Evolutionary conservation across 2,329 filamentous ascomycete genomes (phyloP), one percentile per base, ranked within the genome.

Genomic region (Stenocarpella maydis): DNA sequence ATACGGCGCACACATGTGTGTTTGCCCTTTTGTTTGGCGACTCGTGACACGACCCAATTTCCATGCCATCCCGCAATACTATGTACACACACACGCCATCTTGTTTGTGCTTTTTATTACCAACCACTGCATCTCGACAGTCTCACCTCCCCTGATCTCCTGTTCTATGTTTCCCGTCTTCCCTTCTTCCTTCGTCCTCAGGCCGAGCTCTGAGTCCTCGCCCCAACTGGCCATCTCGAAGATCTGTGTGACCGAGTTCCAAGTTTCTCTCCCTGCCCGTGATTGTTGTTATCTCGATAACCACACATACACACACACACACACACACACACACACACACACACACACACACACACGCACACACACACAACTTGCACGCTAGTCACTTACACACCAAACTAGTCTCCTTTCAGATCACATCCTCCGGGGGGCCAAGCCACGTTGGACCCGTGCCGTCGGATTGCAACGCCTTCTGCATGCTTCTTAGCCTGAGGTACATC

Each of bases 401-500:
- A 63, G 41, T 45, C 43, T 28, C 28, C 28, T 49, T 49, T 63
- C 43, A 17, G 55, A 63, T 49, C 58, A 15, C 43, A 49, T 63
- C 58, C 43, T 47, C 58, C 58, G 58, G 58, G 58, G 58, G 58
- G 28, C 58, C 49, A 63, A 63, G 43, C 49, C 58, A 63, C 41
- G 39, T 53, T 55, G 52, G 58, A 65, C 58, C 49, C 67, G 60
- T 55, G 54, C 37, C 39, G 41, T 65, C 50, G 67, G 55, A 37
- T 39, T 41, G 28, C 45, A n/a, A n/a, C n/a, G n/a, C 17, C 65
- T 28, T 41, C 53, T 47, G 28, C 43, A 49, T 63, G 43, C 58
- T 28, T 50, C 53, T 49, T 50, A 63, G 54, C 45, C 64, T 67
- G 55, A 65, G 65, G 60, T 61, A 68, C 65, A 63, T 28, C 58